A percentile compares a stretch with the other conserved stretches of the same genome.
These are phyloP conservation scores for Schwanniomyces polymorphus DNA, from an alignment of 805 yeast species.

Conservation along the genomic window DNA sequence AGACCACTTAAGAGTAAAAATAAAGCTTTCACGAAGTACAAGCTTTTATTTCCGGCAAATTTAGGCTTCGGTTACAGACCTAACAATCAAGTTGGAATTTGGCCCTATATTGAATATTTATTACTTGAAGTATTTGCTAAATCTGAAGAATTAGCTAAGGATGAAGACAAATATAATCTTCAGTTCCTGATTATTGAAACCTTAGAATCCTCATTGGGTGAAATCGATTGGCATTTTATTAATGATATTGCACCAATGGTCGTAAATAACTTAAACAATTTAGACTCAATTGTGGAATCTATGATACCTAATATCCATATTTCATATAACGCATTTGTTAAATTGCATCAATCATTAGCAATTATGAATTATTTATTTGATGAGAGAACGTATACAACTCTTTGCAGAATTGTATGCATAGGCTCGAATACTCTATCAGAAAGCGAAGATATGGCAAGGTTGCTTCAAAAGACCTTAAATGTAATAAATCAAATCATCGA, in stretches of 20 bases:
- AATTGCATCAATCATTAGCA: slow-evolving; percentile 70
- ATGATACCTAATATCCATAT: slow-evolving; percentile 14
- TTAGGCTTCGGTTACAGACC: slow-evolving; percentile 60
- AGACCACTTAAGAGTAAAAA: slow-evolving; percentile 17
- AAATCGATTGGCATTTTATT: slow-evolving; percentile 45
- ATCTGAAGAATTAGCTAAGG: slow-evolving; percentile 36
- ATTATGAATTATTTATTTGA: slow-evolving; percentile 62
- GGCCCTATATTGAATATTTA: slow-evolving; percentile 79
- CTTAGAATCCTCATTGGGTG: slow-evolving; percentile 38
- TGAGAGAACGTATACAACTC: slow-evolving; percentile 51
- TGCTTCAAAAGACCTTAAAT: slow-evolving; percentile 29
- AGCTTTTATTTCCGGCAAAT: slow-evolving; percentile 57
- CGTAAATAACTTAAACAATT: slow-evolving; percentile 21
- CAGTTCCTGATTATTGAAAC: slow-evolving; percentile 57
- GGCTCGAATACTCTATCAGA: slow-evolving; percentile 61
- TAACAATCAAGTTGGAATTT: slow-evolving; percentile 54
- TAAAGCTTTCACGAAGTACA: slow-evolving; percentile 30
- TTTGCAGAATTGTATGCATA: slow-evolving; percentile 56
- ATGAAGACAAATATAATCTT: slow-evolving; percentile 39
- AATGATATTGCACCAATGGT: slow-evolving; percentile 53
- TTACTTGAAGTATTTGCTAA: slow-evolving; percentile 65
- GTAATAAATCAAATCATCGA: slow-evolving; percentile 48
- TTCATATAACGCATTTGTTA: slow-evolving; percentile 37
- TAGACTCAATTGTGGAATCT: slow-evolving; percentile 21
- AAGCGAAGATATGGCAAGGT: slow-evolving; percentile 22